Evolutionary conservation across 2,329 filamentous ascomycete genomes (phyloP).

Genomic region (Penicillium sp.): DNA sequence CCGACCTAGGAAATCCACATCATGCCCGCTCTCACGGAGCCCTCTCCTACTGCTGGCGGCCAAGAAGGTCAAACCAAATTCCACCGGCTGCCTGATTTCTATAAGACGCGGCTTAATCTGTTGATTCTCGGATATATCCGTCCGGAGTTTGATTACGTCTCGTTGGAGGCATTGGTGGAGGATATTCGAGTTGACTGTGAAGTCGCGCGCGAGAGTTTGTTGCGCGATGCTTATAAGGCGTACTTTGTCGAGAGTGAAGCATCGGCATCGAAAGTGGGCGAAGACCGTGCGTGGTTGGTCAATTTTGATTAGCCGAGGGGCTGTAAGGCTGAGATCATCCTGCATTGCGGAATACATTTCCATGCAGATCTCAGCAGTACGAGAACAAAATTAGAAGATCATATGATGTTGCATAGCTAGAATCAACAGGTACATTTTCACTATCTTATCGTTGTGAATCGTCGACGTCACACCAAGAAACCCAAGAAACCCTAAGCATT

Average conservation of each 20-base stretch:
- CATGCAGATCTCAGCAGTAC: neutral
- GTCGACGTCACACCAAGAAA: slow-evolving; percentile 7
- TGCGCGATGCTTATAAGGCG: slow-evolving; percentile 59
- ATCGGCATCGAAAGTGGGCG: slow-evolving; percentile 28
- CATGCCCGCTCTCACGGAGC: slow-evolving; percentile 66
- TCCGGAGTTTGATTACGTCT: slow-evolving; percentile 84
- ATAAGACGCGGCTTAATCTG: slow-evolving; percentile 75
- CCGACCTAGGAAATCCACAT: slow-evolving; percentile 73
- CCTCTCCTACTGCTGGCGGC: slow-evolving; percentile 34
- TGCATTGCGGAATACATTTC: neutral
- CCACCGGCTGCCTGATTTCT: slow-evolving; percentile 69
- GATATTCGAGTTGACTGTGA: slow-evolving; percentile 90
- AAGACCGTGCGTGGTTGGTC: slow-evolving; percentile 38
- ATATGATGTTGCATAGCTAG: neutral
- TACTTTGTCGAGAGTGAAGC: slow-evolving; percentile 39
- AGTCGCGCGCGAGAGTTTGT: slow-evolving; percentile 74
- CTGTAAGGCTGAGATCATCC: slow-evolving; percentile 1
- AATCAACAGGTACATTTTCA: neutral
- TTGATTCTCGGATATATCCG: slow-evolving; percentile 84
- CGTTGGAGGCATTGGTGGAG: slow-evolving; percentile 76
- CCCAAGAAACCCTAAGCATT: slow-evolving; percentile 5
- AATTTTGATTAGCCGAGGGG: slow-evolving; percentile 23
- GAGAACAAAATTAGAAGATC: neutral
- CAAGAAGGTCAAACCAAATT: slow-evolving; percentile 35
- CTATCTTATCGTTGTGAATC: neutral